phyloP scores from a whole-genome alignment of 768 basidiomycete species.

The Tylopilus sp. region DNA sequence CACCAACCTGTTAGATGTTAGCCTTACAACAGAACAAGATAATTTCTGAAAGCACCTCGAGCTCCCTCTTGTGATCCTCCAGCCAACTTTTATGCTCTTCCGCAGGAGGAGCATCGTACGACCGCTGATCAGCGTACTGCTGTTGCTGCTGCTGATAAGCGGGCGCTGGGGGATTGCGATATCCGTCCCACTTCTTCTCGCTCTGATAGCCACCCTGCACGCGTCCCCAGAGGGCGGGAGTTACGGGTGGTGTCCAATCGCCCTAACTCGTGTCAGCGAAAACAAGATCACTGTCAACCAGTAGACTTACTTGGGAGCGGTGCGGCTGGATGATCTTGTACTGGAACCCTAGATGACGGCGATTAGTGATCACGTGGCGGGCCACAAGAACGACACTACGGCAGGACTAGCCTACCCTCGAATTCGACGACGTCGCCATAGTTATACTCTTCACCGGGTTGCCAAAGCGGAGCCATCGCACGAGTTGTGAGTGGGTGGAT shows the following conservation, averaged over 20 bases:
- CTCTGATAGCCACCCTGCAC: constrained; percentile 33
- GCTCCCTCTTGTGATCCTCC: constrained; percentile 52
- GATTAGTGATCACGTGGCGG: constrained; percentile 9
- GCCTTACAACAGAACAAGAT: background rate
- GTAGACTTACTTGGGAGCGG: constrained; percentile 51
- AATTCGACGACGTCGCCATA: constrained; percentile 52
- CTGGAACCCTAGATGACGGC: constrained; percentile 33
- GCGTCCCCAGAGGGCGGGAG: constrained; percentile 68
- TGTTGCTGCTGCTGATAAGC: constrained; percentile 23
- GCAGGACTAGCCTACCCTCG: constrained; percentile 42
- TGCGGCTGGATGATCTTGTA: constrained; percentile 77
- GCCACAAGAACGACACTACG: background rate
- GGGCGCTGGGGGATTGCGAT: constrained; percentile 9
- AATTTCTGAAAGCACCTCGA: constrained; percentile 41
- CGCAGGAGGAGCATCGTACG: constrained; percentile 16
- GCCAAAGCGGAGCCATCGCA: constrained; percentile 49
- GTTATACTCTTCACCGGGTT: constrained; percentile 61
- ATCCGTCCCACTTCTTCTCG: constrained; percentile 18
- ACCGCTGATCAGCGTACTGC: constrained; percentile 19
- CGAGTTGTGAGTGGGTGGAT: background rate
- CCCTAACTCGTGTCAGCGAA: constrained; percentile 34
- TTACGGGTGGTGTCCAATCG: constrained; percentile 63
- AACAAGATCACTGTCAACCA: background rate
- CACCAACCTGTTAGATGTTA: constrained; percentile 49
- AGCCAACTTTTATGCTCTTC: constrained; percentile 54